Evolutionary conservation across 371 early-diverging fungal species (phyloP).

Genomic region (Polyrhizophydium stewartii): DNA sequence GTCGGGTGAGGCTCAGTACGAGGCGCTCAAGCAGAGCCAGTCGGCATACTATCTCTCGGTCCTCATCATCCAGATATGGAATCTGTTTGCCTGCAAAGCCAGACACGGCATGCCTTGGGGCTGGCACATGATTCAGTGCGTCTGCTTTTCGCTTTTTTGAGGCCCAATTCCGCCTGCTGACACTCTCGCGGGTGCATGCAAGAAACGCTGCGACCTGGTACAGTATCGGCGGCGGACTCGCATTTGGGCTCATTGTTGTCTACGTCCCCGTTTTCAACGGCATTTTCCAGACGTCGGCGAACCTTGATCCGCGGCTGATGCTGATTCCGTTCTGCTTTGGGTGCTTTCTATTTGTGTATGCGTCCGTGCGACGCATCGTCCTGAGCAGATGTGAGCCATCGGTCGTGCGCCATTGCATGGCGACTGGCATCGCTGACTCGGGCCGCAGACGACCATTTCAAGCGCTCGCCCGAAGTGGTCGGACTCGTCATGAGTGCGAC

Average conservation of each 20-base stretch:
- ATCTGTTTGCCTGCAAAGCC: conserved; percentile 89
- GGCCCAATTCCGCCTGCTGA: background rate
- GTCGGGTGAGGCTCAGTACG: conserved; percentile 26
- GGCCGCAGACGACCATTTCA: too few relatives aligned
- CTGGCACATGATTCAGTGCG: conserved; percentile 59
- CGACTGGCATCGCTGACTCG: too few relatives aligned
- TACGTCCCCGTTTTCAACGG: conserved; percentile 76
- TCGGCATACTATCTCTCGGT: conserved; percentile 75
- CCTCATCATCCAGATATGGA: conserved; percentile 85
- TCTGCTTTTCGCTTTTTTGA: background rate
- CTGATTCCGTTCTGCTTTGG: conserved; percentile 78
- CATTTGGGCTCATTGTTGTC: conserved; percentile 65
- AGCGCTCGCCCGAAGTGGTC: too few relatives aligned
- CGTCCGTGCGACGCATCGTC: conserved; percentile 42
- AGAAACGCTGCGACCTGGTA: conserved; percentile 66
- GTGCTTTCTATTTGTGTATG: conserved; percentile 67
- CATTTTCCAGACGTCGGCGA: conserved; percentile 60
- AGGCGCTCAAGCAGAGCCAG: conserved; percentile 63
- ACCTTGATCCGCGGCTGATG: conserved; percentile 66
- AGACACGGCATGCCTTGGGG: conserved; percentile 72
- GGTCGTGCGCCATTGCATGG: too few relatives aligned
- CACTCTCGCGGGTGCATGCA: background rate
- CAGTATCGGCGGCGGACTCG: conserved; percentile 58
- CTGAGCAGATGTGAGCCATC: too few relatives aligned
- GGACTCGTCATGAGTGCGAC: too few relatives aligned